Percentiles rank a stretch among this genome's conserved stretches.
Evolutionary conservation across 1,284 basidiomycete species (phyloP).

Genomic region (Tausonia pullulans): DNA sequence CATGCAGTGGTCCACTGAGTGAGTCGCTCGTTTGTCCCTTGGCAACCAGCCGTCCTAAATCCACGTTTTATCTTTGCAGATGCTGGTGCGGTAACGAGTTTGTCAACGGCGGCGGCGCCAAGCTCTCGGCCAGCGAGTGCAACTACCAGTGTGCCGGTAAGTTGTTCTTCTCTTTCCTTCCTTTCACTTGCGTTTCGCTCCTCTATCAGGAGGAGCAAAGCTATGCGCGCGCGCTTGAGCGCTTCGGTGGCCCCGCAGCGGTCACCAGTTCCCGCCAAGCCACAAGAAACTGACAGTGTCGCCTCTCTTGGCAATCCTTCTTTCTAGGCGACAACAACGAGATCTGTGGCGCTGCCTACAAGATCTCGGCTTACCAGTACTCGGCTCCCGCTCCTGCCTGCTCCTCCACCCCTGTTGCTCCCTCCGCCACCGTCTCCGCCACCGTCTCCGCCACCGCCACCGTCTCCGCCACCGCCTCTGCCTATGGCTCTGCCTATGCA

Average conservation of each 20-base stretch:
- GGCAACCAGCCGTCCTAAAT: neutral
- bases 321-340: neutral
- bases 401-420: neutral
- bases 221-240: too few relatives aligned
- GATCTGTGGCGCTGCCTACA: conserved; percentile 13
- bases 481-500: neutral
- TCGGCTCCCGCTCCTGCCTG: neutral
- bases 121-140: too few relatives aligned
- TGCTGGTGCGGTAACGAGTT: conserved; percentile 25
- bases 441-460: conserved; percentile 1
- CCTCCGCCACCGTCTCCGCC: neutral
- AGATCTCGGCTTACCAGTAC: conserved; percentile 13
- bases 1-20: conserved; percentile 23
- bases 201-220: too few relatives aligned
- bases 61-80: conserved; percentile 15
- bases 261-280: too few relatives aligned
- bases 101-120: conserved; percentile 21
- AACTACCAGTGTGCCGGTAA: too few relatives aligned
- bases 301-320: neutral
- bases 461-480: neutral
- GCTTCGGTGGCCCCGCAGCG: too few relatives aligned
- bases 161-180: too few relatives aligned
- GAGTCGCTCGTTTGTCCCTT: neutral
- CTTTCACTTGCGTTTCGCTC: too few relatives aligned
- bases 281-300: too few relatives aligned